These are phyloP conservation scores for Talaromyces ruber DNA, from an alignment of 495 filamentous ascomycete species.

Conservation along the genomic window DNA sequence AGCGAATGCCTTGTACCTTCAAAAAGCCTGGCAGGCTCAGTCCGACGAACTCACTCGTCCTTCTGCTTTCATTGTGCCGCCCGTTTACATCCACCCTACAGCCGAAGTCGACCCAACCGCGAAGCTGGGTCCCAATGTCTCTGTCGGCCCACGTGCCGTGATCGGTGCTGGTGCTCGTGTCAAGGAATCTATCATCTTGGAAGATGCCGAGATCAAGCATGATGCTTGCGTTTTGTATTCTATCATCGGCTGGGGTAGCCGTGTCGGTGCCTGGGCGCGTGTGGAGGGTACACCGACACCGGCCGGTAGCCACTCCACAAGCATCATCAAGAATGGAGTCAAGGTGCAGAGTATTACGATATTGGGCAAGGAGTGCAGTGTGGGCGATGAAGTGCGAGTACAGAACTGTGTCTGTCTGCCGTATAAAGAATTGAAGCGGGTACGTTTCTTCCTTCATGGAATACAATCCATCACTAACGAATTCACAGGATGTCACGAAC, in stretches of 20 bases:
- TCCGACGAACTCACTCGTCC: constrained; percentile 77
- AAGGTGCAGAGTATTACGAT: constrained; percentile 99
- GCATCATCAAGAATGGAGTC: constrained; percentile 91
- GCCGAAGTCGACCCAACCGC: constrained; percentile 88
- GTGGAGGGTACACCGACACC: constrained; percentile 95
- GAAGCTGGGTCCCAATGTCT: constrained; percentile 95
- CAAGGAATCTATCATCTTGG: constrained; percentile 93
- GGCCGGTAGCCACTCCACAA: constrained; percentile 82
- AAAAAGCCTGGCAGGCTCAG: constrained; percentile 81
- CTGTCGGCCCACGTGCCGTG: constrained; percentile 75
- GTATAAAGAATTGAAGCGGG: constrained; percentile 97
- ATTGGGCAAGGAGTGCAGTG: constrained; percentile 90
- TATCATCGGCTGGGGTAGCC: constrained; percentile 95
- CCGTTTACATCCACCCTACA: constrained; percentile 96
- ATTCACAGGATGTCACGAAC: constrained; percentile 73
- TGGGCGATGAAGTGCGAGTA: constrained; percentile 91
- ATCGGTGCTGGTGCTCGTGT: constrained; percentile 85
- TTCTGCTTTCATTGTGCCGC: constrained; percentile 82
- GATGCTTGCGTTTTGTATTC: constrained; percentile 94
- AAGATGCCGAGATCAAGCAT: constrained; percentile 93
- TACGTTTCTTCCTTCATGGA: constrained; percentile 38
- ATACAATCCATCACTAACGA: neutral
- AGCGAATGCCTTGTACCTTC: constrained; percentile 94
- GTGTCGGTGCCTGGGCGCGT: constrained; percentile 92
- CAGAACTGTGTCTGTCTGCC: constrained; percentile 98